Conservation (phyloP, 371 early-diverging fungal genomes). For the Mortierella sp. region DNA sequence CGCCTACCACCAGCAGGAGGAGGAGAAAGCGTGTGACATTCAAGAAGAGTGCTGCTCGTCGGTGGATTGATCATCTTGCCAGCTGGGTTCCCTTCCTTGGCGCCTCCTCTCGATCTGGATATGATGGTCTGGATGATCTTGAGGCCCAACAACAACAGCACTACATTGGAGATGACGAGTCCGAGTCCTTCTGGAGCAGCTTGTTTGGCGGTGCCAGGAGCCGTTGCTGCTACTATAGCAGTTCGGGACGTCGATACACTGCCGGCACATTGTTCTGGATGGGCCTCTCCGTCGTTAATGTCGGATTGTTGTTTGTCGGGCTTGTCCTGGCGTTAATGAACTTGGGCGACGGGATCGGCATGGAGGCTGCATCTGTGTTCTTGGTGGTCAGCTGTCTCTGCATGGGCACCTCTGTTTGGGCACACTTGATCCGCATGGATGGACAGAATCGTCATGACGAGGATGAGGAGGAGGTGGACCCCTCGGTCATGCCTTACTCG, state of each 20-base stretch:
- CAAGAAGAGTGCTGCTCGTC: slow-evolving; percentile 28
- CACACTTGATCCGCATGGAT: slow-evolving; percentile 49
- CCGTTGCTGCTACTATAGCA: neutral
- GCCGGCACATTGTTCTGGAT: slow-evolving; percentile 30
- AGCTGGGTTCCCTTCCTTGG: slow-evolving; percentile 25
- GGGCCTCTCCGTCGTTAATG: slow-evolving; percentile 20
- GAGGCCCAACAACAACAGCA: slow-evolving; percentile 21
- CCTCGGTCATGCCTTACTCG: neutral
- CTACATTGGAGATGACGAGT: neutral
- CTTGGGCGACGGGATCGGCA: slow-evolving; percentile 46
- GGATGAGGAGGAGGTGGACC: slow-evolving; percentile 1
- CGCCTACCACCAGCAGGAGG: slow-evolving; percentile 6
- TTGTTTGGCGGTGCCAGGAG: neutral
- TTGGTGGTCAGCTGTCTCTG: slow-evolving; percentile 46
- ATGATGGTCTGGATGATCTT: slow-evolving; percentile 5
- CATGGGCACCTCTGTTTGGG: slow-evolving; percentile 55
- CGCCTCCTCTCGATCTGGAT: neutral
- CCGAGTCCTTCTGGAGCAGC: slow-evolving; percentile 11
- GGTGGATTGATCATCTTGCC: slow-evolving; percentile 13
- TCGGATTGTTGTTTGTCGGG: slow-evolving; percentile 44
- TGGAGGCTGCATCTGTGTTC: slow-evolving; percentile 42
- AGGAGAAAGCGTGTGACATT: slow-evolving; percentile 35
- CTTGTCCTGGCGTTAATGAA: slow-evolving; percentile 49
- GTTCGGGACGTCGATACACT: neutral
- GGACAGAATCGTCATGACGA: slow-evolving; percentile 12